These are phyloP conservation scores for Immersiella caudata DNA, from an alignment of 495 filamentous ascomycete genomes.

Conservation along the genomic window DNA sequence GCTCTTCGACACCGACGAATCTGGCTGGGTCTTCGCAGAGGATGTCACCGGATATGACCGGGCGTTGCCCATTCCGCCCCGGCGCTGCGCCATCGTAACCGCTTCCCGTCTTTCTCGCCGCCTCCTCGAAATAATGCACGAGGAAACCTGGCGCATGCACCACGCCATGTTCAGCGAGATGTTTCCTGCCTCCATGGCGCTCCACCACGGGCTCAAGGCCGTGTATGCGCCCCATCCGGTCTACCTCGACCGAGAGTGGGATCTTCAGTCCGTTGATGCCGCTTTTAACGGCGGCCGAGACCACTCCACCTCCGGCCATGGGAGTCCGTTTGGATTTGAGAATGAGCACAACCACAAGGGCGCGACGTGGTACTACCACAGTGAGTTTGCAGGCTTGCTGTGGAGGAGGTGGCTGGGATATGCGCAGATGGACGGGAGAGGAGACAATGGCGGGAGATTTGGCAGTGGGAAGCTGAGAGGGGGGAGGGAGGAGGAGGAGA, in stretches of 20 bases:
- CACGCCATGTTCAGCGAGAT: constrained; percentile 95
- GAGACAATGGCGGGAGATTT: constrained; percentile 74
- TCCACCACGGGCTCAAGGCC: constrained; percentile 94
- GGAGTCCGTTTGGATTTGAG: constrained; percentile 74
- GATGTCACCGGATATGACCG: constrained; percentile 87
- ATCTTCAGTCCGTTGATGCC: constrained; percentile 67
- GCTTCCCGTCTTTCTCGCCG: constrained; percentile 78
- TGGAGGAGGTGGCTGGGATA: constrained; percentile 90
- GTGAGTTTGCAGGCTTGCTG: constrained; percentile 77
- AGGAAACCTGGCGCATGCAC: constrained; percentile 73
- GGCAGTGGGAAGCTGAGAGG: constrained; percentile 54
- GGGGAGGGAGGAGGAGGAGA: constrained; percentile 69
- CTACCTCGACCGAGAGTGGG: constrained; percentile 85
- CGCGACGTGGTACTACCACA: constrained; percentile 93
- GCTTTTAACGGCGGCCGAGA: constrained; percentile 86
- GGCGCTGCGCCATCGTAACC: constrained; percentile 83
- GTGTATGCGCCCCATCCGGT: constrained; percentile 92
- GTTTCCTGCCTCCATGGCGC: constrained; percentile 80
- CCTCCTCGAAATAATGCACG: constrained; percentile 84
- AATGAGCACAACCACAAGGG: constrained; percentile 89
- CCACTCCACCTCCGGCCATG: constrained; percentile 66
- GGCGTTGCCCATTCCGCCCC: constrained; percentile 65
- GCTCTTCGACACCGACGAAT: constrained; percentile 83
- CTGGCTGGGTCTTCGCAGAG: constrained; percentile 81
- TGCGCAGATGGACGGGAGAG: constrained; percentile 61